These are phyloP conservation scores for Clarireedia paspali DNA, from an alignment of 2,329 filamentous ascomycete genomes.

Conservation along the genomic window DNA sequence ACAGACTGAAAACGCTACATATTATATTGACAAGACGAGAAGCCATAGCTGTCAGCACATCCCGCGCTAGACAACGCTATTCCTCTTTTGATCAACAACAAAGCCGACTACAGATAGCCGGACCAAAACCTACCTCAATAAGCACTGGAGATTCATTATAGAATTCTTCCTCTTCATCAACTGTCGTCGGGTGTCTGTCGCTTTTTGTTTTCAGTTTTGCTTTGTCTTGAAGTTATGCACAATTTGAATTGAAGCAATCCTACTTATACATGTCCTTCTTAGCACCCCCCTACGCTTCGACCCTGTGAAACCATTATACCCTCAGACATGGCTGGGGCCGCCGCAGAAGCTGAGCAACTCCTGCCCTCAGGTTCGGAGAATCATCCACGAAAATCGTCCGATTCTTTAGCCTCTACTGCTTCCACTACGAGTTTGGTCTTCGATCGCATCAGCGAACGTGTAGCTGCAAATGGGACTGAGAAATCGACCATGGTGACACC, in stretches of 20 bases:
- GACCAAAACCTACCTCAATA: slow-evolving; percentile 1
- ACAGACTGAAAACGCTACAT: too few relatives aligned
- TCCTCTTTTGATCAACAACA: not conserved
- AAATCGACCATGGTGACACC: slow-evolving; percentile 24
- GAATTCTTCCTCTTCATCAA: not conserved
- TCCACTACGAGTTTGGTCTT: slow-evolving; percentile 80
- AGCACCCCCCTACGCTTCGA: slow-evolving; percentile 2
- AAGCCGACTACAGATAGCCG: not conserved
- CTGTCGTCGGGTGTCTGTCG: not conserved
- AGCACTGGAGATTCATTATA: not conserved
- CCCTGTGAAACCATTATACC: slow-evolving; percentile 16
- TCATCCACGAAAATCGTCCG: slow-evolving; percentile 21
- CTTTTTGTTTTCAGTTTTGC: not conserved
- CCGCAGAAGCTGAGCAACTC: slow-evolving; percentile 24
- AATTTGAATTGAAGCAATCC: not conserved
- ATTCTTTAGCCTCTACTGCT: slow-evolving; percentile 59
- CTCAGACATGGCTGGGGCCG: slow-evolving; percentile 24
- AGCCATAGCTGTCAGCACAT: too few relatives aligned
- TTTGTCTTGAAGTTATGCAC: not conserved
- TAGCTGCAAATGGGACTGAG: slow-evolving; percentile 13
- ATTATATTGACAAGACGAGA: too few relatives aligned
- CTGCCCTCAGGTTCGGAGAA: slow-evolving; percentile 17
- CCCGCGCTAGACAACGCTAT: not conserved
- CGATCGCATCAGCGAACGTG: slow-evolving; percentile 59
- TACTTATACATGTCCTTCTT: not conserved